A percentile compares a stretch with the other conserved stretches of the same genome.
Evolutionary conservation across 257 asterid genomes (phyloP).

Genomic region (Nemophila menziesii): DNA sequence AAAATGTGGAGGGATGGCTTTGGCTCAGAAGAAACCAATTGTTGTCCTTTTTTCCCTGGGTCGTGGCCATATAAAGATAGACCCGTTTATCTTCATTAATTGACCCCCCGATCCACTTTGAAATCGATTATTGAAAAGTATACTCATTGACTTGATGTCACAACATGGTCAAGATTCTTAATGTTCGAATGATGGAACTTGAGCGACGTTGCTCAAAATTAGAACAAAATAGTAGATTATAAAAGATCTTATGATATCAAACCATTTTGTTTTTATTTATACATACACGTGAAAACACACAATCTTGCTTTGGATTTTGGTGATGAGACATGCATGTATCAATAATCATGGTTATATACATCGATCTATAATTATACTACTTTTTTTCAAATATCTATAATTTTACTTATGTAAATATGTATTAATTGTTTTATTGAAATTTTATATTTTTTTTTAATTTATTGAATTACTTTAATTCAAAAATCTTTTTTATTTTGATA

Average conservation of each 20-base stretch:
- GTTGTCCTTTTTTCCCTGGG: not conserved
- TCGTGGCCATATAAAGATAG: not conserved
- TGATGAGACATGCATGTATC: not conserved
- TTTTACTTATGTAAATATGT: too few species aligned
- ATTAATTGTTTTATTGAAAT: too few species aligned
- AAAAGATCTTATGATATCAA: not conserved
- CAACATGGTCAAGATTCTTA: not conserved
- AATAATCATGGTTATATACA: not conserved
- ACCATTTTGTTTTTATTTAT: not conserved
- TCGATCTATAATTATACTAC: too few species aligned
- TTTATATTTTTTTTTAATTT: too few species aligned
- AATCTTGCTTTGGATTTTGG: not conserved
- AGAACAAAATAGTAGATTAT: not conserved
- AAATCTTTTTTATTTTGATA: too few species aligned
- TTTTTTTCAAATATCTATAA: too few species aligned
- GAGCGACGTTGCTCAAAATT: not conserved
- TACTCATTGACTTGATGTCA: too few species aligned
- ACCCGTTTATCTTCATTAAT: not conserved
- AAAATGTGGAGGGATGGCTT: not conserved
- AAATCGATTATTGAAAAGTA: too few species aligned
- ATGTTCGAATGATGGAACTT: not conserved
- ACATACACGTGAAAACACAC: not conserved
- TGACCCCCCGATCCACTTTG: not conserved
- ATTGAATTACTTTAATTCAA: too few species aligned
- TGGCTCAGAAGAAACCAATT: not conserved